These are phyloP conservation scores for Hypoxylon sp. DNA, from an alignment of 2,329 filamentous ascomycete species.

Conservation along the genomic window DNA sequence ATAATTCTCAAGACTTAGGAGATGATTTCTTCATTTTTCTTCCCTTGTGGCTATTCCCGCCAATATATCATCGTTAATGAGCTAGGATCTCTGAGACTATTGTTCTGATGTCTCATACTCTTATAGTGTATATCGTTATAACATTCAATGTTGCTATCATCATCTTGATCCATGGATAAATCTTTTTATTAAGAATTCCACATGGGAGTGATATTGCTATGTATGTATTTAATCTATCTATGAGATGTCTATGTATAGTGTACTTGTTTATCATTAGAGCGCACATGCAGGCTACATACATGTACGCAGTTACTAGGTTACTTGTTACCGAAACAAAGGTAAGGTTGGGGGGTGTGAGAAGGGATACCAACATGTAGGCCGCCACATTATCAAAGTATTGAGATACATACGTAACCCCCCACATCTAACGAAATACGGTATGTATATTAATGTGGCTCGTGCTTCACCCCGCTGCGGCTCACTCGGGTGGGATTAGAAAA, in stretches of 20 bases:
- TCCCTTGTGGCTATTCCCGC: not conserved
- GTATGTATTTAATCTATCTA: no score
- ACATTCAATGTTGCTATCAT: no score
- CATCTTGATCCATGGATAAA: no score
- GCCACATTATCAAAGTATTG: not conserved
- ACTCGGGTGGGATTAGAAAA: not conserved
- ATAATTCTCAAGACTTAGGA: not conserved
- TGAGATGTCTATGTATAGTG: no score
- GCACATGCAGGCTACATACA: no score
- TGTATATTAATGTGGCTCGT: slow-evolving; percentile 14
- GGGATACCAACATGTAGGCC: not conserved
- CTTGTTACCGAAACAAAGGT: not conserved
- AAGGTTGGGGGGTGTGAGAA: not conserved
- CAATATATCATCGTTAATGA: not conserved
- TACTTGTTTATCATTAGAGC: no score
- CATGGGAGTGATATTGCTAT: no score
- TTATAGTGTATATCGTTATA: no score
- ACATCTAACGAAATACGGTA: not conserved
- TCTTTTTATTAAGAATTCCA: no score
- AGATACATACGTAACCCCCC: no score
- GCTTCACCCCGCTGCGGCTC: slow-evolving; percentile 24
- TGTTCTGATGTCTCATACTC: not conserved
- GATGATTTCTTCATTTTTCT: not conserved
- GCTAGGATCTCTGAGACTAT: not conserved
- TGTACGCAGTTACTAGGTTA: not conserved